These are phyloP conservation scores for Yamadazyma kitorensis DNA, from an alignment of 805 yeast species.

Conservation along the genomic window DNA sequence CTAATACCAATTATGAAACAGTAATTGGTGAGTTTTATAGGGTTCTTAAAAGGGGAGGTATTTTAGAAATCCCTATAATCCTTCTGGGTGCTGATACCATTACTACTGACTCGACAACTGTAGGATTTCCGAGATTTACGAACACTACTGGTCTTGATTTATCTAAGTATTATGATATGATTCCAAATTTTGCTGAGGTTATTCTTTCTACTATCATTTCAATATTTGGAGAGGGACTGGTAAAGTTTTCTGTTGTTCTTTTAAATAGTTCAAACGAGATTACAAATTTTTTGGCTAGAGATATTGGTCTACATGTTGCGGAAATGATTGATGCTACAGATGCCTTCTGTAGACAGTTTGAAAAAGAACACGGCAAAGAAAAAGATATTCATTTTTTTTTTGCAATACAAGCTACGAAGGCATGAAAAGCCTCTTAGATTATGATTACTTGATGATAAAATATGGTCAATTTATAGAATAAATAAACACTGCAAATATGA, in stretches of 20 bases:
- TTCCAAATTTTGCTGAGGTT: slow-evolving; percentile 24
- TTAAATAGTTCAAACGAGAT: slow-evolving; percentile 29
- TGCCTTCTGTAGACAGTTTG: slow-evolving; percentile 21
- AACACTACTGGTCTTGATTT: slow-evolving; percentile 11
- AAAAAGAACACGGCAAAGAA: slow-evolving; percentile 11
- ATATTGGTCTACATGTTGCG: slow-evolving; percentile 25
- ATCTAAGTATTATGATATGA: slow-evolving; percentile 15
- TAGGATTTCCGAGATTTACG: slow-evolving; percentile 14
- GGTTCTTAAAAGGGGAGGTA: slow-evolving; percentile 34
- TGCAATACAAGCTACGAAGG: slow-evolving; percentile 12
- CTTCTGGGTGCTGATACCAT: slow-evolving; percentile 15
- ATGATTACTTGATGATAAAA: no score
- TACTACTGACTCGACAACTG: slow-evolving; percentile 9
- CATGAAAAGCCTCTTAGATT: no score
- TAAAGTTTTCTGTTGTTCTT: slow-evolving; percentile 28
- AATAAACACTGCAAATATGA: no score
- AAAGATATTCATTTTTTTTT: slow-evolving; percentile 14
- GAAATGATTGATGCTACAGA: slow-evolving; percentile 34
- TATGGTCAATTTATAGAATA: no score
- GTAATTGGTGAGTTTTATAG: slow-evolving; percentile 33
- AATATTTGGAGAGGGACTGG: slow-evolving; percentile 32
- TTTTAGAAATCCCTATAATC: slow-evolving; percentile 29
- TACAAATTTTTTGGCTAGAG: slow-evolving; percentile 26
- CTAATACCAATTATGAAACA: slow-evolving; percentile 21
- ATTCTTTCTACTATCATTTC: slow-evolving; percentile 20